phyloP scores from a whole-genome alignment of 495 filamentous ascomycete species.

The Penicillium salamii region DNA sequence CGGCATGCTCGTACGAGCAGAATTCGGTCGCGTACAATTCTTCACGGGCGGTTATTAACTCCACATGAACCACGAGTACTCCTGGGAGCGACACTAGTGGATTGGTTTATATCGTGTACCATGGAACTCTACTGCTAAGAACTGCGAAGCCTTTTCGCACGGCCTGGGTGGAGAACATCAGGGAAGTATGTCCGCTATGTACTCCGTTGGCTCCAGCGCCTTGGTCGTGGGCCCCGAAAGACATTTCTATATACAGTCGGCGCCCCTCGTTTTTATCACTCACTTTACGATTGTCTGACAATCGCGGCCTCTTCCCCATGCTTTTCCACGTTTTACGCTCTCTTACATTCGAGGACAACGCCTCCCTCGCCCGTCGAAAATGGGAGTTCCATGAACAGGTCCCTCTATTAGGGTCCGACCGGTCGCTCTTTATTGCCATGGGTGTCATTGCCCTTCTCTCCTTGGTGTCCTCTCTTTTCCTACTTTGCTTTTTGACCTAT shows the following conservation, averaged over 20 bases:
- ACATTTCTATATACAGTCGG: conserved; percentile 2
- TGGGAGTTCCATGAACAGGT: conserved; percentile 21
- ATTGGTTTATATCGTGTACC: neutral
- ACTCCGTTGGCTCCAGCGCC: neutral
- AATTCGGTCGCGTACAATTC: no score
- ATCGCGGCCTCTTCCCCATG: conserved; percentile 9
- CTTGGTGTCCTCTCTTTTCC: conserved; percentile 49
- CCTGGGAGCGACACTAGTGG: no score
- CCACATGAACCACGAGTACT: conserved; percentile 2
- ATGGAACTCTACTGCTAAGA: conserved; percentile 5
- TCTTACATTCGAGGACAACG: conserved; percentile 6
- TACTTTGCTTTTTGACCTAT: conserved; percentile 55
- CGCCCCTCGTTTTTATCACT: neutral
- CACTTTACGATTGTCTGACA: neutral
- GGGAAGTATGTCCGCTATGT: neutral
- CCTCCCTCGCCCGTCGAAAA: conserved; percentile 13
- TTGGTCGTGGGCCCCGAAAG: neutral
- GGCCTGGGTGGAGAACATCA: neutral
- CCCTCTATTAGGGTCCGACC: conserved; percentile 19
- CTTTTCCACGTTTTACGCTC: conserved; percentile 18
- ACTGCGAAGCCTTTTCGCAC: neutral
- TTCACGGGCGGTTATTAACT: neutral
- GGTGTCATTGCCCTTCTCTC: conserved; percentile 55
- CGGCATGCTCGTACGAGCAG: no score
- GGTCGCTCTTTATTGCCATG: conserved; percentile 52